Conservation (phyloP, 2,329 filamentous ascomycete species). For the Lasiodiplodia sp. region DNA sequence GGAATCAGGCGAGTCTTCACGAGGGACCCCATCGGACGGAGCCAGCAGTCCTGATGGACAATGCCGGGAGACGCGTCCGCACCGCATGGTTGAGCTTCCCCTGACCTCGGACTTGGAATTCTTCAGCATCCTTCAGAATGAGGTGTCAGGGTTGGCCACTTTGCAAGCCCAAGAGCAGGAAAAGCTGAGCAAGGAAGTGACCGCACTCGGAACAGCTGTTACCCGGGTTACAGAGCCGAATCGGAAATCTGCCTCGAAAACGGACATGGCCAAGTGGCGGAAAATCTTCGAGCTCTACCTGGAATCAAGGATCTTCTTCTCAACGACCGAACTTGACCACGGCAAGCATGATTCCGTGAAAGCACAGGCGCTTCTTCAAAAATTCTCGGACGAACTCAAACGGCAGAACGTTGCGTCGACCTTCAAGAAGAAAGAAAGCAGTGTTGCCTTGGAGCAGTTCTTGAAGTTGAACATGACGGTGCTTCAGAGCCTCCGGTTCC, state of each 20-base stretch:
- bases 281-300: conserved; percentile 83
- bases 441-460: conserved; percentile 71
- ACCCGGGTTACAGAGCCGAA: conserved; percentile 70
- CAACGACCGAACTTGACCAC: conserved; percentile 74
- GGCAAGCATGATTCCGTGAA: conserved; percentile 70
- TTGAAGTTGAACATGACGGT: conserved; percentile 75
- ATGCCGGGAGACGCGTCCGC: conserved; percentile 28
- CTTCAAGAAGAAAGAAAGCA: conserved; percentile 73
- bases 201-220: conserved; percentile 69
- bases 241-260: conserved; percentile 61
- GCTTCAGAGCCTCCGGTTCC: conserved; percentile 82
- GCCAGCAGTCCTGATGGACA: not conserved
- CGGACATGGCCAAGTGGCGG: conserved; percentile 78
- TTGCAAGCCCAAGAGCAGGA: conserved; percentile 72
- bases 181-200: conserved; percentile 69
- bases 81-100: conserved; percentile 72
- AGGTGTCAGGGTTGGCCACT: conserved; percentile 72
- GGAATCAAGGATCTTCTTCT: conserved; percentile 83
- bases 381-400: conserved; percentile 74
- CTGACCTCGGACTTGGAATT: conserved; percentile 81
- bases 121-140: conserved; percentile 76
- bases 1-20: not conserved
- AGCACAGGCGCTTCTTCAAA: conserved; percentile 72
- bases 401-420: conserved; percentile 60
- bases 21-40: not conserved